Base-by-base conservation (phyloP, 805 yeast genomes). In the Saccharomycopsis sp. region DNA sequence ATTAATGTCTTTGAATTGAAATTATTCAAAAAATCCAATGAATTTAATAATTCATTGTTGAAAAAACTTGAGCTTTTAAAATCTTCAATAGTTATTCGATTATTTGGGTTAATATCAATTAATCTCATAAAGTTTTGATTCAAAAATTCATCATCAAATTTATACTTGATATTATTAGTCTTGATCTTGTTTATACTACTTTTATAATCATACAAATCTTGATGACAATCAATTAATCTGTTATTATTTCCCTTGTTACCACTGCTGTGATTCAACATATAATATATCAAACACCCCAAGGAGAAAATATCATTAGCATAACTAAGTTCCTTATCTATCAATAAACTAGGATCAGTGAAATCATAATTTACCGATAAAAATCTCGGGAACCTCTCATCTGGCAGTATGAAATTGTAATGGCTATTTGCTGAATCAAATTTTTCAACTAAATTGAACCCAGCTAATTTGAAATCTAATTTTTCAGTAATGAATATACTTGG, bases 401-500 rank as follows among this genome's bases (percentile, higher is more conserved):
- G 83, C 55, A 85, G 85, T 37, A 85, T 65, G 52, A 71, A 79
- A 58, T 70, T 84, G 45, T 79, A 86, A 3, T 70, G 71, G 9
- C 75, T 56, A 13, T 72, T 74, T 36, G 61, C 53, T 67, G 85
- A 56, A 67, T 74, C 59, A 65, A 73, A 56, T 65, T 74, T 51
- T 41, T 65, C 66, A 3, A 59, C 51, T 40, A 75, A 63, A 41
- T 74, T 68, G 48, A 93, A 71, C 0, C 97, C 97, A 4, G 84
- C 74, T 2, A 93, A 59, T 60, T 90, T 93, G 97, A 98, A 93
- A 63, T 93, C 97, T 3, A 94, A 89, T 53, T 79, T 83, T 32
- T 78, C 82, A 53, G 84, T 89, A 16, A 90, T 74, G 45, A 83
- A 74, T 1, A 93, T 70, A 0, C 95, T 75, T 6, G 74, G 66